These are phyloP conservation scores for Alternaria sp. DNA, from an alignment of 2,329 filamentous ascomycete genomes.

Conservation along the genomic window DNA sequence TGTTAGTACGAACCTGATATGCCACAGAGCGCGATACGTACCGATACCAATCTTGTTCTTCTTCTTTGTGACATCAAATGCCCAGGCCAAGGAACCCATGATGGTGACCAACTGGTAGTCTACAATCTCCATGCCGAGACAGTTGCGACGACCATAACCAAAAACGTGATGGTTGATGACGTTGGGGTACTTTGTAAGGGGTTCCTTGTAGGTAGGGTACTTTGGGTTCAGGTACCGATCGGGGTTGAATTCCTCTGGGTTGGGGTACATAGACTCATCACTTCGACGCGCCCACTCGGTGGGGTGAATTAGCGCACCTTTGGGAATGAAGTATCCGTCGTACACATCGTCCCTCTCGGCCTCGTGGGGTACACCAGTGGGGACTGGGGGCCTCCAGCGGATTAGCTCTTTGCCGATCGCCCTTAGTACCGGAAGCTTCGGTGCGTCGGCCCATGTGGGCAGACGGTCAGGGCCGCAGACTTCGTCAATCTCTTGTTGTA, in stretches of 20 bases:
- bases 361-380: constrained; percentile 25
- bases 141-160: constrained; percentile 24
- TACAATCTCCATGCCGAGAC: constrained; percentile 22
- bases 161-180: constrained; percentile 22
- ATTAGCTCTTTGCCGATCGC: constrained; percentile 28
- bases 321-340: constrained; percentile 30
- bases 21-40: neutral
- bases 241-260: constrained; percentile 66
- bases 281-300: constrained; percentile 61
- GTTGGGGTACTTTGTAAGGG: constrained; percentile 19
- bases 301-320: constrained; percentile 25
- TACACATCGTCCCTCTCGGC: constrained; percentile 25
- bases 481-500: constrained; percentile 66
- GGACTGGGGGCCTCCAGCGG: constrained; percentile 26
- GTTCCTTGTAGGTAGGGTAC: constrained; percentile 24
- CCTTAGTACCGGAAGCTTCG: constrained; percentile 17
- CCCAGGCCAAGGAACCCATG: constrained; percentile 24
- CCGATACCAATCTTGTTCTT: constrained; percentile 6
- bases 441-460: constrained; percentile 18
- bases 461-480: constrained; percentile 56
- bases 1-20: neutral
- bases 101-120: constrained; percentile 22
- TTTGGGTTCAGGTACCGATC: constrained; percentile 62
- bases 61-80: constrained; percentile 16
- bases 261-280: constrained; percentile 64